phyloP scores from a whole-genome alignment of 2,329 filamentous ascomycete genomes.

The Cytospora piceae region DNA sequence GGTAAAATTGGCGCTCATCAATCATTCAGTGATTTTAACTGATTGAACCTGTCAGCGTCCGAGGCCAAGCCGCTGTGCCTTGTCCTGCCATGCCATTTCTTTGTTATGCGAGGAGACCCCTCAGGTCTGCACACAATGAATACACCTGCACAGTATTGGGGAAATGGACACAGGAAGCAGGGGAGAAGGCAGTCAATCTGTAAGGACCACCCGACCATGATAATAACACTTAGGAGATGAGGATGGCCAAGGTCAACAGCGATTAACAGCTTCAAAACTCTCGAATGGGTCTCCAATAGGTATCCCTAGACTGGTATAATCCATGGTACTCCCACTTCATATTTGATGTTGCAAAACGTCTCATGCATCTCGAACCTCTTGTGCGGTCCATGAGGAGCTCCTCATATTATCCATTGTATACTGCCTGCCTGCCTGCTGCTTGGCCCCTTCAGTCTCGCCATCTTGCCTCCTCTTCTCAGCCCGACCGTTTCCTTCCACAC shows the following conservation, averaged over 20 bases:
- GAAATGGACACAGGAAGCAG: no score
- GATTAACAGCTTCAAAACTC: no score
- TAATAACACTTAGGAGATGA: not conserved
- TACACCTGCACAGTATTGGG: not conserved
- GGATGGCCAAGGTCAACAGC: not conserved
- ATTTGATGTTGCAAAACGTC: not conserved
- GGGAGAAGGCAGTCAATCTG: no score
- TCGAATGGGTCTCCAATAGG: not conserved
- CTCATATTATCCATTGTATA: conserved; percentile 14
- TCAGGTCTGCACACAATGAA: not conserved
- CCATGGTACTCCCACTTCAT: not conserved
- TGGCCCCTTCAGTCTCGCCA: not conserved
- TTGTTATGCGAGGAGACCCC: not conserved
- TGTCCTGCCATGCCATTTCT: not conserved
- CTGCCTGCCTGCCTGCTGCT: not conserved
- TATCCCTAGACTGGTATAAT: not conserved
- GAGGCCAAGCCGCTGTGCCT: no score
- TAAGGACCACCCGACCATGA: not conserved
- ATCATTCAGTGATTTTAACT: no score
- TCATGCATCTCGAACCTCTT: not conserved
- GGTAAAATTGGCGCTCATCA: no score
- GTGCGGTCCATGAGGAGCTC: not conserved
- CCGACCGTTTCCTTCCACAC: not conserved
- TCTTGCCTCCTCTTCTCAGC: not conserved
- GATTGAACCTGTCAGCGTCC: no score